A percentile compares a stretch with the other conserved stretches of the same genome.
phyloP scores from a whole-genome alignment of 2,329 filamentous ascomycete species.

The Verticillium tricorpus region DNA sequence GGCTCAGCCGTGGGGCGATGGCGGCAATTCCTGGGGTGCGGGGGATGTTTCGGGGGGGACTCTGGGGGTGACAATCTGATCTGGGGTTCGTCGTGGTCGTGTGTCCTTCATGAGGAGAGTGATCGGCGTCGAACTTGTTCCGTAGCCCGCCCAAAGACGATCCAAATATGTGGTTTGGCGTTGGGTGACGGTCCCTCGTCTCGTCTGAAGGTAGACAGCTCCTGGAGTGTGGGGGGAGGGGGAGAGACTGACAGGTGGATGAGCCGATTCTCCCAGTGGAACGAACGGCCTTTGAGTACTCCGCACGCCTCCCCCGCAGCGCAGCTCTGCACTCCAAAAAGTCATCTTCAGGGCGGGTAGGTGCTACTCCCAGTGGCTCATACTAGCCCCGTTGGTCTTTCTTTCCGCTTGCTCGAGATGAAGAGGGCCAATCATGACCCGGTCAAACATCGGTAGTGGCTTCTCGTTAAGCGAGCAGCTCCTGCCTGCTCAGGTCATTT shows the following conservation, averaged over 20 bases:
- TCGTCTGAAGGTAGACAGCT: neutral
- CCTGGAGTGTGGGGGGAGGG: neutral
- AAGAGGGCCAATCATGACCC: neutral
- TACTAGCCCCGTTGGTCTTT: too few relatives aligned
- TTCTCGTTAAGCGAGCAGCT: neutral
- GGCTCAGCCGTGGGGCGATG: neutral
- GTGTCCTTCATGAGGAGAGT: neutral
- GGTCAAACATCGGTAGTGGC: neutral
- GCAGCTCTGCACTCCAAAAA: neutral
- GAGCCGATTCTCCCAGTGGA: too few relatives aligned
- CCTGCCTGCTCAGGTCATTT: too few relatives aligned
- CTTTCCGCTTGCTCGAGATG: neutral
- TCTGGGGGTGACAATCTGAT: neutral
- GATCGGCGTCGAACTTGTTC: neutral
- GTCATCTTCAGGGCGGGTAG: neutral
- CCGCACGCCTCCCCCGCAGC: neutral
- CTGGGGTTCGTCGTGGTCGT: neutral
- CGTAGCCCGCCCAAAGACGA: neutral
- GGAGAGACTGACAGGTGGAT: too few relatives aligned
- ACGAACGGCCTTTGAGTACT: neutral
- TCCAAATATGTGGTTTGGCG: neutral
- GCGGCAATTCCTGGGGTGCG: neutral
- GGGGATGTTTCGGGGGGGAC: neutral
- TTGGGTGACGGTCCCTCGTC: neutral
- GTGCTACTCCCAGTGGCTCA: too few relatives aligned